These are phyloP conservation scores for Cryomyces minteri DNA, from an alignment of 495 filamentous ascomycete species.

Conservation along the genomic window DNA sequence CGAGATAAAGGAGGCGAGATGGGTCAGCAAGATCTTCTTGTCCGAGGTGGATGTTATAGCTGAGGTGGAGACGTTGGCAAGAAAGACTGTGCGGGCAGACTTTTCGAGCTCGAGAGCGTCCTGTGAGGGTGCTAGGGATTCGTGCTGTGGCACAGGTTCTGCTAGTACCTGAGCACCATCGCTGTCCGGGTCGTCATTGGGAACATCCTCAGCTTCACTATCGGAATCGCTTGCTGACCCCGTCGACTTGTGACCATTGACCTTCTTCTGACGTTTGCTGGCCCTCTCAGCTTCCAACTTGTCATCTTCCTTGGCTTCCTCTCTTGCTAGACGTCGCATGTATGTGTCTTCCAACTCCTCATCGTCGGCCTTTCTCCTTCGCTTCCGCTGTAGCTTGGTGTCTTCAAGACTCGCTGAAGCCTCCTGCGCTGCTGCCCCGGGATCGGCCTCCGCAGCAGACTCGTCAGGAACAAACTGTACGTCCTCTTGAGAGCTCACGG, in stretches of 20 bases:
- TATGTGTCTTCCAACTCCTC: slow-evolving; percentile 73
- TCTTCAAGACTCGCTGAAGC: slow-evolving; percentile 10
- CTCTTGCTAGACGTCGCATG: slow-evolving; percentile 48
- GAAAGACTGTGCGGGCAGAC: slow-evolving; percentile 76
- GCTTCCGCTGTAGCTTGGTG: slow-evolving; percentile 40
- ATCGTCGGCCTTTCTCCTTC: slow-evolving; percentile 50
- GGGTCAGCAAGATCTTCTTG: slow-evolving; percentile 55
- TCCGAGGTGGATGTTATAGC: slow-evolving; percentile 66
- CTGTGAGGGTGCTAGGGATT: slow-evolving; percentile 25
- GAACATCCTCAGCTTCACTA: slow-evolving; percentile 2
- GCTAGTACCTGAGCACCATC: slow-evolving; percentile 11
- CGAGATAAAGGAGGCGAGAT: slow-evolving; percentile 39
- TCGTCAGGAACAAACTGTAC: too few relatives aligned
- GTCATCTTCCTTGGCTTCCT: slow-evolving; percentile 30
- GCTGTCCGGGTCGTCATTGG: slow-evolving; percentile 5
- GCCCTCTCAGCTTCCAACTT: slow-evolving; percentile 23
- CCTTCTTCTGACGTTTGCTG: slow-evolving; percentile 28
- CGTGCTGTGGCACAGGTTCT: slow-evolving; percentile 36
- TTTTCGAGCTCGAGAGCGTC: slow-evolving; percentile 52
- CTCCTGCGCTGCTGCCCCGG: not conserved
- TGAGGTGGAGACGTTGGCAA: slow-evolving; percentile 71
- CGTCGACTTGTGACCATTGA: slow-evolving; percentile 13
- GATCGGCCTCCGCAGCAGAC: too few relatives aligned
- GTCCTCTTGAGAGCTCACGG: too few relatives aligned
- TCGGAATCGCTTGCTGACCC: slow-evolving; percentile 4